Evolutionary conservation across 805 yeast genomes (phyloP).

Genomic region (Brettanomyces custersianus): DNA sequence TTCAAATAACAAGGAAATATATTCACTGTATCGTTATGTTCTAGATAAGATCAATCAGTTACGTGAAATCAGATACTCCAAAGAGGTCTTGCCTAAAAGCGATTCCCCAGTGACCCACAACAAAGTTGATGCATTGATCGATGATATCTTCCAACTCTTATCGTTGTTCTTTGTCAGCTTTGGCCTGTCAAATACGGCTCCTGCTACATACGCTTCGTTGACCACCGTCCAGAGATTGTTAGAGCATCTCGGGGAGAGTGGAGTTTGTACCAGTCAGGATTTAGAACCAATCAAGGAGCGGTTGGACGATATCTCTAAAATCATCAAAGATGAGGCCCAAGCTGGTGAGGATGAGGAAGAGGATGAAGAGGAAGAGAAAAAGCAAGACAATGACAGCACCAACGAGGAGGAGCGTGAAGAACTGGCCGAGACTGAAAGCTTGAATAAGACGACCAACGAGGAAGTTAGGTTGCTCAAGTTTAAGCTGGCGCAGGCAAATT

Average conservation of each 20-base stretch:
- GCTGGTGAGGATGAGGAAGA: slow-evolving; percentile 10
- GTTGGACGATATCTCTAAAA: slow-evolving; percentile 56
- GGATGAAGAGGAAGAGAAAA: slow-evolving; percentile 6
- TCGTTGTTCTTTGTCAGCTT: slow-evolving; percentile 86
- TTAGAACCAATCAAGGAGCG: slow-evolving; percentile 68
- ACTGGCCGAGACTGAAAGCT: slow-evolving; percentile 3
- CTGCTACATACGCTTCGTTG: slow-evolving; percentile 87
- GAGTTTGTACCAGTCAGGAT: slow-evolving; percentile 79
- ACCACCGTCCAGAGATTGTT: slow-evolving; percentile 79
- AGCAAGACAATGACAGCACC: slow-evolving; percentile 5
- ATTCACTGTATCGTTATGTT: slow-evolving; percentile 48
- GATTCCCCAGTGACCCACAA: slow-evolving; percentile 25
- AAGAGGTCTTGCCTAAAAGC: slow-evolving; percentile 2
- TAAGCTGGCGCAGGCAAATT: slow-evolving; percentile 56
- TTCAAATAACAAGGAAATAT: slow-evolving; percentile 62
- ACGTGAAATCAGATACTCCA: slow-evolving; percentile 34
- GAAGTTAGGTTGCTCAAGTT: slow-evolving; percentile 41
- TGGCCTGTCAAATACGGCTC: slow-evolving; percentile 83
- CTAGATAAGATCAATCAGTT: slow-evolving; percentile 45
- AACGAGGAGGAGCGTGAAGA: slow-evolving; percentile 27
- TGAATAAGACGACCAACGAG: slow-evolving; percentile 17
- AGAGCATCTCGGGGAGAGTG: slow-evolving; percentile 73
- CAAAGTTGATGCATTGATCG: slow-evolving; percentile 64
- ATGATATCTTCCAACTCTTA: slow-evolving; percentile 82
- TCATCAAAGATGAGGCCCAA: slow-evolving; percentile 42